Percentiles rank a stretch among this genome's conserved stretches.
phyloP scores from a whole-genome alignment of 148 eudicot genomes.

The Nepenthes gracilis region DNA sequence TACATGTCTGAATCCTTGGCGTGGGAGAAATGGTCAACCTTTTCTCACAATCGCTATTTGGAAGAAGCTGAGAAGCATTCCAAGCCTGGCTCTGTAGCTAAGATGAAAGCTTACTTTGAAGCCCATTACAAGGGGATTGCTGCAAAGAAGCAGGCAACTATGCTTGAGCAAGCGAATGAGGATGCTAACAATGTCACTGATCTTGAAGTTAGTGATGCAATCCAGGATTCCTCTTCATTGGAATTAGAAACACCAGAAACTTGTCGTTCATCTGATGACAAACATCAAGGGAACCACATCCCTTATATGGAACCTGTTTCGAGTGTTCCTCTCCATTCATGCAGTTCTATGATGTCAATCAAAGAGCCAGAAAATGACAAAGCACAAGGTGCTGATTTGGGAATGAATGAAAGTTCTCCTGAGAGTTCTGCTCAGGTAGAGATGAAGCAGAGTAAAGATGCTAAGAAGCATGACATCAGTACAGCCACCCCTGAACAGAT shows the following conservation, averaged over 20 bases:
- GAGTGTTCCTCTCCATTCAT: conserved; percentile 10
- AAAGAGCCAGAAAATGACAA: conserved; percentile 7
- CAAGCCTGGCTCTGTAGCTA: conserved; percentile 80
- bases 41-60: conserved; percentile 56
- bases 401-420: not conserved
- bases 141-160: conserved; percentile 17
- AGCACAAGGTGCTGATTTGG: conserved; percentile 11
- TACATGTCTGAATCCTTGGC: conserved; percentile 60
- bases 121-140: conserved; percentile 53
- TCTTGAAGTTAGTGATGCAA: conserved; percentile 8
- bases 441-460: conserved; percentile 7
- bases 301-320: conserved; percentile 9
- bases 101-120: conserved; percentile 85
- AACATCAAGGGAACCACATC: conserved; percentile 7
- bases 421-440: conserved; percentile 17
- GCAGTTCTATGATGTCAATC: conserved; percentile 5
- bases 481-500: conserved; percentile 13
- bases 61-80: conserved; percentile 76
- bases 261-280: conserved; percentile 3
- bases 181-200: conserved; percentile 1
- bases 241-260: conserved; percentile 5
- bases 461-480: conserved; percentile 5
- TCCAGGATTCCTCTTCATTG: conserved; percentile 3
- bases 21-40: conserved; percentile 80
- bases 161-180: conserved; percentile 25